Conservation (phyloP, 1,139 yeast species). For the Yamadazyma songkhlaensis region DNA sequence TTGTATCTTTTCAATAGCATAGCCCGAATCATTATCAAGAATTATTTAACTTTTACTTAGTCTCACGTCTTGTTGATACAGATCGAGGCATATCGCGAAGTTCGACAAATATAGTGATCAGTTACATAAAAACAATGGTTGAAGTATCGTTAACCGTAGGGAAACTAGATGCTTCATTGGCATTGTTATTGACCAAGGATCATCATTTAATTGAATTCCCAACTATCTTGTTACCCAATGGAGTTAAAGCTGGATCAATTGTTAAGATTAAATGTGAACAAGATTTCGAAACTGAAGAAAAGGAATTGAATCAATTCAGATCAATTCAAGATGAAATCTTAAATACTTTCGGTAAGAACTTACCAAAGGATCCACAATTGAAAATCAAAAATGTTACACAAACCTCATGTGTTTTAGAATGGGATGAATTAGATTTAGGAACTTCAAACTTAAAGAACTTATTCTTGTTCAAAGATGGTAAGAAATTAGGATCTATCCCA, state of each 20-base stretch:
- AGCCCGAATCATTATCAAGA: too few species aligned
- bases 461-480: constrained; percentile 74
- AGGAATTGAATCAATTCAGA: constrained; percentile 58
- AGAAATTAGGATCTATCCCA: constrained; percentile 82
- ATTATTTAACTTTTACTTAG: too few species aligned
- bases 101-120: constrained; percentile 1
- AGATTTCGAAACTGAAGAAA: constrained; percentile 65
- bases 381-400: constrained; percentile 80
- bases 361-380: constrained; percentile 74
- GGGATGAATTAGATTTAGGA: constrained; percentile 87
- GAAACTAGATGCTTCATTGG: constrained; percentile 91
- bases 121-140: constrained; percentile 46
- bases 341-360: constrained; percentile 65
- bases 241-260: constrained; percentile 92
- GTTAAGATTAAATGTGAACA: constrained; percentile 83
- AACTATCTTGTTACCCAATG: constrained; percentile 84
- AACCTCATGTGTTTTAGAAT: constrained; percentile 89
- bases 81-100: constrained; percentile 3
- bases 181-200: constrained; percentile 83
- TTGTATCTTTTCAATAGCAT: background rate
- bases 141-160: constrained; percentile 94
- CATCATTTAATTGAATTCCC: constrained; percentile 97
- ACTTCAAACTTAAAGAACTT: constrained; percentile 78
- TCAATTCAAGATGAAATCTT: constrained; percentile 72
- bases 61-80: background rate